These are phyloP conservation scores for Stygiomarasmius scandens DNA, from an alignment of 1,284 basidiomycete genomes.

Conservation along the genomic window DNA sequence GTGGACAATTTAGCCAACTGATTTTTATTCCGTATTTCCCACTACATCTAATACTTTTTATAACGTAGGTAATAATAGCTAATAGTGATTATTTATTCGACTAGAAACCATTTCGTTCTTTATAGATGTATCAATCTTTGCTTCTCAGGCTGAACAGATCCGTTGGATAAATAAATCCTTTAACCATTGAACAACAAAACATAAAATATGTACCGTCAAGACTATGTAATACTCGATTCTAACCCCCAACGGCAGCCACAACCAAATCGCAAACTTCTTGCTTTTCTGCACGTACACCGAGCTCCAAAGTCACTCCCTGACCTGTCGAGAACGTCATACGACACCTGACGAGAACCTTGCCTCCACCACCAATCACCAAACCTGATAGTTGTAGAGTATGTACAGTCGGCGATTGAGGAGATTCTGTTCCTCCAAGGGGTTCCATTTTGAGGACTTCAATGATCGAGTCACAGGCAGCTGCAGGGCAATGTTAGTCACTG, in stretches of 20 bases:
- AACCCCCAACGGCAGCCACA: constrained; percentile 86
- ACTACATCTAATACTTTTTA: too few species aligned
- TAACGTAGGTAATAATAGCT: too few species aligned
- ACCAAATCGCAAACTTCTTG: constrained; percentile 86
- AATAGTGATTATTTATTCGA: too few species aligned
- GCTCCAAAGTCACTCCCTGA: constrained; percentile 93
- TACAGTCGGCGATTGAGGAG: constrained; percentile 80
- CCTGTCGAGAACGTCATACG: constrained; percentile 94
- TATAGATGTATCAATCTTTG: too few species aligned
- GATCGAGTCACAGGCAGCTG: constrained; percentile 91
- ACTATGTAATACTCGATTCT: constrained; percentile 22
- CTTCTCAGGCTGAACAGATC: too few species aligned
- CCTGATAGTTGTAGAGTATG: constrained; percentile 96
- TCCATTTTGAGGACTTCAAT: constrained; percentile 97
- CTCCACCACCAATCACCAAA: constrained; percentile 84
- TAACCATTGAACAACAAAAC: too few species aligned
- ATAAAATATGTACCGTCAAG: too few species aligned
- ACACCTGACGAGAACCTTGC: constrained; percentile 91
- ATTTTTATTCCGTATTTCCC: too few species aligned
- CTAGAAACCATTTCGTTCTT: too few species aligned
- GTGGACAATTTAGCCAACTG: constrained; percentile 24
- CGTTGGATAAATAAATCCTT: too few species aligned
- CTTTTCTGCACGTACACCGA: constrained; percentile 91
- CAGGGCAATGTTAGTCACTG: constrained; percentile 6
- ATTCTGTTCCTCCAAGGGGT: constrained; percentile 87